These are phyloP conservation scores for Boletus eberwhitei DNA, from an alignment of 768 basidiomycete species.

Conservation along the genomic window DNA sequence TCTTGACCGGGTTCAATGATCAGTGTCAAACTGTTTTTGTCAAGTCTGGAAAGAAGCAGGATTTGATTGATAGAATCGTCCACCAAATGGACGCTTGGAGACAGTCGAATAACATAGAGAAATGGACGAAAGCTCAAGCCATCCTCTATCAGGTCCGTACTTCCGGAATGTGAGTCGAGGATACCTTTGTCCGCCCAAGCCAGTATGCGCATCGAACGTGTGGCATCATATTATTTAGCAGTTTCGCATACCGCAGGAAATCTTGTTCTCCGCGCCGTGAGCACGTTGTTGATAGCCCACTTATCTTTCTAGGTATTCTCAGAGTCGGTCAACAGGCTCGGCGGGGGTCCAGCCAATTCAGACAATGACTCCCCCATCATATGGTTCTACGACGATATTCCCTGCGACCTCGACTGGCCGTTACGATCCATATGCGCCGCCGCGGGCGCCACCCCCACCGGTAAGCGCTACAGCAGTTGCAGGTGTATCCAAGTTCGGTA, in stretches of 20 bases:
- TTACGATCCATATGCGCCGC: constrained; percentile 67
- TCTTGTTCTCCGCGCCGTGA: background rate
- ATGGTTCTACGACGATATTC: constrained; percentile 23
- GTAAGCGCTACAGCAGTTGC: constrained; percentile 36
- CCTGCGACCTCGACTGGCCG: constrained; percentile 36
- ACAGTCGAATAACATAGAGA: constrained; percentile 51
- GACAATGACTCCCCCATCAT: constrained; percentile 19
- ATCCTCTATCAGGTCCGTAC: constrained; percentile 65
- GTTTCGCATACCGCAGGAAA: constrained; percentile 5
- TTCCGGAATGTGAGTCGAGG: constrained; percentile 58
- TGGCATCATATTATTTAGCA: constrained; percentile 9
- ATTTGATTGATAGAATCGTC: constrained; percentile 76
- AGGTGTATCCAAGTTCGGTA: constrained; percentile 27
- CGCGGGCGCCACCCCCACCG: constrained; percentile 42
- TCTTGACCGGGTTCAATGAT: constrained; percentile 73
- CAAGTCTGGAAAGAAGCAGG: constrained; percentile 84
- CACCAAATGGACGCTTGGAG: constrained; percentile 60
- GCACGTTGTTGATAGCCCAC: constrained; percentile 15
- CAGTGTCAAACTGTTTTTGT: constrained; percentile 65
- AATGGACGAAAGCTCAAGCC: constrained; percentile 66
- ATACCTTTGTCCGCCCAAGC: constrained; percentile 10
- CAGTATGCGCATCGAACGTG: constrained; percentile 8
- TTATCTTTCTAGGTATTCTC: constrained; percentile 25
- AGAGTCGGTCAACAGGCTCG: constrained; percentile 24
- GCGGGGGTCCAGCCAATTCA: constrained; percentile 25